Evolutionary conservation across 2,329 filamentous ascomycete genomes (phyloP), one percentile per base, ranked within the genome.

Genomic region (Ophiostoma himal-ulmi): DNA sequence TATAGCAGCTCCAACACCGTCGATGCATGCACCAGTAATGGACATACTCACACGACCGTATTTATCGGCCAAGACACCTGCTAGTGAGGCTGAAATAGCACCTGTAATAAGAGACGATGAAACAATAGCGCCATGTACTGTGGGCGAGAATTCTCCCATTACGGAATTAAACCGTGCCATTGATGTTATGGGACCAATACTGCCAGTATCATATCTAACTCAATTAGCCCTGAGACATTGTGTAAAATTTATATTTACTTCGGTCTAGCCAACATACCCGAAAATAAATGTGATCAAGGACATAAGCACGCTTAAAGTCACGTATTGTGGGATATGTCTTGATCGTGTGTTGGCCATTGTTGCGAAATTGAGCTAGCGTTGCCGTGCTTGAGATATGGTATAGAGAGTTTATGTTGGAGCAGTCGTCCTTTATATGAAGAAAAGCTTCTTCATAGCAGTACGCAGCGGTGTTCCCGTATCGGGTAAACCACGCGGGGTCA

Each of bases 101-200:
- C 65, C 65, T 22, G 65, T 67, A 5, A 67, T 67, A 2, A 67
- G 37, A 13, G 65, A 67, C 2, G 65, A 67, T 7, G 65, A 67
- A 41, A 67, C 65, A 34, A 67, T 39, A 39, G 65, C 65, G n/a
- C 65, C 65, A 13, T 67, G 65, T 17, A 67, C 65, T 5, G 65
- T 67, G 2, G 65, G 65, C 6, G 37, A 26, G 22, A 44, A 67
- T 6, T 67, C 65, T 1, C 65, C 65, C 65, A 67, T 67, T 2
- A 44, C n/a, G 11, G n/a, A n/a, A 20, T 67, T 67, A 39, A 67
- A 67, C 10, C 22, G 26, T 4, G 22, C 65, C 65, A 67, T 41
- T 5, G 65, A 41, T 41, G 65, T 67, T 5, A 67, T 67, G 26
- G 65, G 65, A n/a, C 65, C 65, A 44, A 67, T 67, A 13, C 65